phyloP scores from a whole-genome alignment of 495 filamentous ascomycete genomes.

The Astrocystis sublimbata region DNA sequence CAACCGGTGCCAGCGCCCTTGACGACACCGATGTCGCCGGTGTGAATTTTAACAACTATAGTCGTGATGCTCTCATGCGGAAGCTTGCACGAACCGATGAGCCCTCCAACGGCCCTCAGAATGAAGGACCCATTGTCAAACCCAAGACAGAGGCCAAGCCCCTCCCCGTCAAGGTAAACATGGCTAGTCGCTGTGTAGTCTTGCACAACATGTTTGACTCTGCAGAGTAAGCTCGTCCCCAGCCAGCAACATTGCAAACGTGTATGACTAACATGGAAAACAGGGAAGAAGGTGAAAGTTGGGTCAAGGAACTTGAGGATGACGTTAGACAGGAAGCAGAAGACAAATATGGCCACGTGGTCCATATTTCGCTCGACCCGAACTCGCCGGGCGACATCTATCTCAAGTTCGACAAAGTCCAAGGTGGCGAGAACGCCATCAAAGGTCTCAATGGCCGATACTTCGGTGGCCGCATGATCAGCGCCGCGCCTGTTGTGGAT shows the following conservation, averaged over 20 bases:
- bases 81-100: constrained; percentile 97
- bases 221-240: constrained; percentile 67
- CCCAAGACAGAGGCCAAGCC: constrained; percentile 81
- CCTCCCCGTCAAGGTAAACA: constrained; percentile 81
- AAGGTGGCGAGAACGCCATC: constrained; percentile 94
- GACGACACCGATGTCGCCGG: constrained; percentile 98
- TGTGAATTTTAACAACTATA: constrained; percentile 99
- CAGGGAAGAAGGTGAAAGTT: constrained; percentile 83
- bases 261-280: constrained; percentile 46
- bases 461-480: constrained; percentile 88
- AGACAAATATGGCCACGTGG: constrained; percentile 94
- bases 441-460: constrained; percentile 96
- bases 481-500: constrained; percentile 92
- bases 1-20: constrained; percentile 88
- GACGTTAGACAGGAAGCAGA: constrained; percentile 94
- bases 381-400: constrained; percentile 96
- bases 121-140: constrained; percentile 70
- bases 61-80: constrained; percentile 94
- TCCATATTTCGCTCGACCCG: constrained; percentile 94
- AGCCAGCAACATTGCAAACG: not conserved
- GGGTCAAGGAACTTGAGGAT: constrained; percentile 92
- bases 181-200: constrained; percentile 92
- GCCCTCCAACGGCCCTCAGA: constrained; percentile 59
- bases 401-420: constrained; percentile 93
- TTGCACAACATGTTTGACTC: constrained; percentile 96